These are phyloP conservation scores for Sporothrix mexicana DNA, from an alignment of 2,329 filamentous ascomycete genomes.

Conservation along the genomic window DNA sequence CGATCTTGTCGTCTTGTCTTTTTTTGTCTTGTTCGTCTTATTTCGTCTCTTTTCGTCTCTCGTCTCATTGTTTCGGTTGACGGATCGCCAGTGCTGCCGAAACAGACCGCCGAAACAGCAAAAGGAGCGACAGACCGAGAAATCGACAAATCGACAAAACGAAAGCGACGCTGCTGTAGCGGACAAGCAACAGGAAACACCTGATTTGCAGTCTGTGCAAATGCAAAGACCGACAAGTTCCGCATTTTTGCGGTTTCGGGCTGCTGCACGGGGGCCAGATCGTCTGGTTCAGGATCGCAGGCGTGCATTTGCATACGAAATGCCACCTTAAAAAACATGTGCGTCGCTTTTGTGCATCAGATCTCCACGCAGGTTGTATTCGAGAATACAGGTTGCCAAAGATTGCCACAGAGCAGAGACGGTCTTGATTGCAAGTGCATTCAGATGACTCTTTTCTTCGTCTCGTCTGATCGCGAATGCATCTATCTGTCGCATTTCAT, in stretches of 20 bases:
- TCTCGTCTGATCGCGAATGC: too few species aligned
- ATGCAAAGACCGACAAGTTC: background rate
- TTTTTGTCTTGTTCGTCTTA: background rate
- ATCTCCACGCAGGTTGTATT: background rate
- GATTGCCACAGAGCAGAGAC: too few species aligned
- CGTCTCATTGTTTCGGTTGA: constrained; percentile 16
- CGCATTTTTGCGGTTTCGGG: background rate
- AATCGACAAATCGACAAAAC: background rate
- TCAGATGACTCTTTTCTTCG: background rate
- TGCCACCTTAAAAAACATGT: background rate
- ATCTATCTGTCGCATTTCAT: too few species aligned
- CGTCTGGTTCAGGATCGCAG: constrained; percentile 23
- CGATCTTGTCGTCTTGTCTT: background rate
- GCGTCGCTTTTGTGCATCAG: background rate
- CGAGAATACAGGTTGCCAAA: background rate
- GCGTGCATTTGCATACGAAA: too few species aligned
- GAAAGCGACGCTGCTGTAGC: constrained; percentile 1
- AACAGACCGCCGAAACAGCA: constrained; percentile 13
- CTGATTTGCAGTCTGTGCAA: constrained; percentile 26
- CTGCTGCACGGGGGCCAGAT: background rate
- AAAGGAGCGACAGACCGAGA: background rate
- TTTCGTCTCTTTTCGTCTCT: background rate
- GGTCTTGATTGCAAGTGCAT: background rate
- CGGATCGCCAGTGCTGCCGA: constrained; percentile 20
- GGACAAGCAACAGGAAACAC: background rate